A percentile compares a stretch with the other conserved stretches of the same genome.
phyloP scores from a whole-genome alignment of 2,329 filamentous ascomycete genomes.

The Arthroderma sp. region DNA sequence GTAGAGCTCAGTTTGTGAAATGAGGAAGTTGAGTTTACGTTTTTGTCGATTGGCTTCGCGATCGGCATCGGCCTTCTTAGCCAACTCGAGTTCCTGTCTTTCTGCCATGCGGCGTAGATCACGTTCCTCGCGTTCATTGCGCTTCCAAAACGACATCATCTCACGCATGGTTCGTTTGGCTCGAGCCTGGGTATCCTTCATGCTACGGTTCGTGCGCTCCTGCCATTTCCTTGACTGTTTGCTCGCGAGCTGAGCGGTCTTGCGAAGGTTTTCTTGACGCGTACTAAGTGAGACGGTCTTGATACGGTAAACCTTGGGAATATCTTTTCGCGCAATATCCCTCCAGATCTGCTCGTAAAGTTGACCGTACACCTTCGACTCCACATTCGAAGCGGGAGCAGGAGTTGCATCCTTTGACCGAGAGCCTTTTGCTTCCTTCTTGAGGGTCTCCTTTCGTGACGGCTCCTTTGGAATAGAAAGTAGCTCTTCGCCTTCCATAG shows the following conservation, averaged over 20 bases:
- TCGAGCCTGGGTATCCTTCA: constrained; percentile 90
- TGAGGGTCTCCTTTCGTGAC: constrained; percentile 28
- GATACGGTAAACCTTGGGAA: constrained; percentile 81
- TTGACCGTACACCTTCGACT: constrained; percentile 87
- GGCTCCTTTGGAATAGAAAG: constrained; percentile 45
- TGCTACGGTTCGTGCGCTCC: constrained; percentile 92
- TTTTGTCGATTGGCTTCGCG: constrained; percentile 95
- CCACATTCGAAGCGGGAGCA: constrained; percentile 51
- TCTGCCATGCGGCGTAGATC: constrained; percentile 89
- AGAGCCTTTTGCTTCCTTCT: constrained; percentile 29
- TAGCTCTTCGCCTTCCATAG: constrained; percentile 36
- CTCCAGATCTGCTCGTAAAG: constrained; percentile 97
- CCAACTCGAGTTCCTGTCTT: constrained; percentile 89
- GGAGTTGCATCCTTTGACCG: constrained; percentile 33
- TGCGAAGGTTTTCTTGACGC: constrained; percentile 90
- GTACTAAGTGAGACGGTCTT: constrained; percentile 74
- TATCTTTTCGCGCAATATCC: constrained; percentile 83
- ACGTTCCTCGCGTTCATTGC: constrained; percentile 93
- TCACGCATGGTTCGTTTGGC: constrained; percentile 98
- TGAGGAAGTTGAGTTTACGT: constrained; percentile 97
- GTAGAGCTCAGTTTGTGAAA: constrained; percentile 96
- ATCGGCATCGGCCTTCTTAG: constrained; percentile 91
- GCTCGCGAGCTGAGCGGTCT: constrained; percentile 89
- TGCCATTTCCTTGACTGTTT: constrained; percentile 98
- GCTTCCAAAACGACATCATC: constrained; percentile 99